These are phyloP conservation scores for Earliella scabrosa DNA, from an alignment of 1,284 basidiomycete species.

Conservation along the genomic window DNA sequence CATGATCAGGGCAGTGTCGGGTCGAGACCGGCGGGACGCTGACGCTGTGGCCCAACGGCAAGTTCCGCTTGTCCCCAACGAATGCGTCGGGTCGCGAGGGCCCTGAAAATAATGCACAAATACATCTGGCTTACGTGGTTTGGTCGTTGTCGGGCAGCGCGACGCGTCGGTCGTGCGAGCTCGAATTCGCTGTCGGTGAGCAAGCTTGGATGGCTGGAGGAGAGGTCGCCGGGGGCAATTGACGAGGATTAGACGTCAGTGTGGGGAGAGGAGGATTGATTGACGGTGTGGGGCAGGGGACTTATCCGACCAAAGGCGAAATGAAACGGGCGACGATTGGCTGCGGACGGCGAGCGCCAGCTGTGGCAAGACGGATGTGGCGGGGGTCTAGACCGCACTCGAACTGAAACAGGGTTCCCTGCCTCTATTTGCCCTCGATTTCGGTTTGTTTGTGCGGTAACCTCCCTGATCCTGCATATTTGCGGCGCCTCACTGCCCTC, in stretches of 20 bases:
- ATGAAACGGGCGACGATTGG: neutral
- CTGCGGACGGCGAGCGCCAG: neutral
- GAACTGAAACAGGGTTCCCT: slow-evolving; percentile 17
- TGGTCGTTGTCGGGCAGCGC: too few relatives aligned
- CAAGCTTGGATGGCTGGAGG: neutral
- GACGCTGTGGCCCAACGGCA: neutral
- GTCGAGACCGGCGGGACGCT: neutral
- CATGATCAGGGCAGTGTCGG: neutral
- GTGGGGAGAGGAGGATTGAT: neutral
- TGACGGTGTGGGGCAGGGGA: neutral
- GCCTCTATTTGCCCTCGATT: slow-evolving; percentile 2
- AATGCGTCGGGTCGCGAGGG: neutral
- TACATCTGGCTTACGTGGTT: neutral
- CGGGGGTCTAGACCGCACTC: slow-evolving; percentile 5
- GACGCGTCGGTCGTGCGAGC: too few relatives aligned
- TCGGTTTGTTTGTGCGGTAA: slow-evolving; percentile 11
- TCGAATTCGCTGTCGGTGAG: too few relatives aligned
- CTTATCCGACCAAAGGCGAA: neutral
- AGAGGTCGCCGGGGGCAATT: neutral
- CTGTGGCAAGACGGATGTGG: neutral
- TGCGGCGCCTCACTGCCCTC: slow-evolving; percentile 10
- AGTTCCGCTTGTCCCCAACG: neutral
- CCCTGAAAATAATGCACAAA: neutral
- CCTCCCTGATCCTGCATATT: slow-evolving; percentile 17
- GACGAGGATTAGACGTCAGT: slow-evolving; percentile 5